These are phyloP conservation scores for Heimioporus sp. DNA, from an alignment of 768 basidiomycete species.

Conservation along the genomic window DNA sequence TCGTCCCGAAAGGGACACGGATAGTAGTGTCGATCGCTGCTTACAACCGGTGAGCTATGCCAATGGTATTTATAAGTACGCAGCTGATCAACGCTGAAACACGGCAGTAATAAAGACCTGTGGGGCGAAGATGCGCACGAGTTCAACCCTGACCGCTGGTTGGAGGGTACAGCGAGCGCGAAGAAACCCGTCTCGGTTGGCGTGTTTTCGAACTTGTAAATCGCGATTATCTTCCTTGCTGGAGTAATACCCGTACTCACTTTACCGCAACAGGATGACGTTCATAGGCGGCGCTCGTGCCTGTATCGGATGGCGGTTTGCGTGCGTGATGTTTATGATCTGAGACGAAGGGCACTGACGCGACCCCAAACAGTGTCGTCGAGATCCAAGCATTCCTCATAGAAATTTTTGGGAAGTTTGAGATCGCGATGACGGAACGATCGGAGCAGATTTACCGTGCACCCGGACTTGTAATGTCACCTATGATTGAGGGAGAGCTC, in stretches of 20 bases:
- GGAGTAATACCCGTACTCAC: not conserved
- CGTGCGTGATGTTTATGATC: conserved; percentile 14
- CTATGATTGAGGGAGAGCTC: conserved; percentile 32
- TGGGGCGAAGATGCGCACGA: conserved; percentile 31
- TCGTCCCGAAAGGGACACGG: conserved; percentile 36
- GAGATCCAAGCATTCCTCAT: conserved; percentile 59
- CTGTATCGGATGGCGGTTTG: conserved; percentile 32
- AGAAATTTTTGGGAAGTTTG: conserved; percentile 51
- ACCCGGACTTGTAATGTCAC: conserved; percentile 30
- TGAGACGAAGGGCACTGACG: not conserved
- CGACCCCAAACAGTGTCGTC: conserved; percentile 29
- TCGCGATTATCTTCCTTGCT: not conserved
- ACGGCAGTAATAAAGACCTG: conserved; percentile 22
- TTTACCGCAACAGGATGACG: conserved; percentile 22
- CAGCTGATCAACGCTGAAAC: not conserved
- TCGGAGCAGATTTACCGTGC: conserved; percentile 28
- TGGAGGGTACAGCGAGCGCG: conserved; percentile 12
- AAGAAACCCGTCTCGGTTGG: conserved; percentile 22
- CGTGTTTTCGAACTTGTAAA: conserved; percentile 27
- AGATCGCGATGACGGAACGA: conserved; percentile 39
- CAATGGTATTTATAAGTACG: too few species aligned
- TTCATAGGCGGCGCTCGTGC: conserved; percentile 22
- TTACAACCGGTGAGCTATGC: conserved; percentile 24
- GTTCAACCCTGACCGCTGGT: conserved; percentile 30
- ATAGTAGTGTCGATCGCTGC: conserved; percentile 31